A percentile compares a stretch with the other conserved stretches of the same genome.
These are phyloP conservation scores for Blastocystis sp. DNA, from an alignment of 352 stramenopile genomes.

Conservation along the genomic window DNA sequence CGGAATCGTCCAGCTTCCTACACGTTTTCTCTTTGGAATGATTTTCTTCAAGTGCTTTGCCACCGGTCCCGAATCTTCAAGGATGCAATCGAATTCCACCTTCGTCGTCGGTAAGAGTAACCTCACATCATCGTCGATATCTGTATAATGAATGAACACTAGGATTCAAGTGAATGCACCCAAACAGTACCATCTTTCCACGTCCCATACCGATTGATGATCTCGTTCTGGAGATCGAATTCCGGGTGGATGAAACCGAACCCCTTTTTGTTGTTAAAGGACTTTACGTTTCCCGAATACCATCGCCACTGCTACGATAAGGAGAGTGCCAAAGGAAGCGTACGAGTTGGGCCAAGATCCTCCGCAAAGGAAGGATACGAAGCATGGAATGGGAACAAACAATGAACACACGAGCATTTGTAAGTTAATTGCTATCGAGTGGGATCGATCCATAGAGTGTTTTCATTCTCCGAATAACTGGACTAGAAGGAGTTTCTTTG, in stretches of 20 bases:
- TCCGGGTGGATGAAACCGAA: conserved; percentile 52
- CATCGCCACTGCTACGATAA: background rate
- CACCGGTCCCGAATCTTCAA: conserved; percentile 18
- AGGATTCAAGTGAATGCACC: background rate
- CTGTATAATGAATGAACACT: conserved; percentile 55
- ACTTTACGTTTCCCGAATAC: conserved; percentile 37
- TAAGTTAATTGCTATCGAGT: background rate
- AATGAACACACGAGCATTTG: background rate
- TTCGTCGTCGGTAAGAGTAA: conserved; percentile 17
- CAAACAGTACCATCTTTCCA: conserved; percentile 42
- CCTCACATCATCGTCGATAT: conserved; percentile 48
- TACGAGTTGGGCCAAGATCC: background rate
- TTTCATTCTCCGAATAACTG: background rate
- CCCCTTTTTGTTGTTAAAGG: conserved; percentile 54
- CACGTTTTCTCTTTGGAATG: conserved; percentile 29
- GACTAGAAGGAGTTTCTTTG: background rate
- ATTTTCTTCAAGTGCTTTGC: conserved; percentile 26
- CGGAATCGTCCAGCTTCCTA: background rate
- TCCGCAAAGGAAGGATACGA: background rate
- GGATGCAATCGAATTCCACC: conserved; percentile 43
- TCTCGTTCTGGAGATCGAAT: conserved; percentile 37
- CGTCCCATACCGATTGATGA: conserved; percentile 39
- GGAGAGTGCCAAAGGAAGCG: background rate
- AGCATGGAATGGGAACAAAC: conserved; percentile 14
- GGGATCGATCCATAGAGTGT: background rate